These are phyloP conservation scores for Populus trichocarpa DNA, from an alignment of 441 rosid species.

Conservation along the genomic window DNA sequence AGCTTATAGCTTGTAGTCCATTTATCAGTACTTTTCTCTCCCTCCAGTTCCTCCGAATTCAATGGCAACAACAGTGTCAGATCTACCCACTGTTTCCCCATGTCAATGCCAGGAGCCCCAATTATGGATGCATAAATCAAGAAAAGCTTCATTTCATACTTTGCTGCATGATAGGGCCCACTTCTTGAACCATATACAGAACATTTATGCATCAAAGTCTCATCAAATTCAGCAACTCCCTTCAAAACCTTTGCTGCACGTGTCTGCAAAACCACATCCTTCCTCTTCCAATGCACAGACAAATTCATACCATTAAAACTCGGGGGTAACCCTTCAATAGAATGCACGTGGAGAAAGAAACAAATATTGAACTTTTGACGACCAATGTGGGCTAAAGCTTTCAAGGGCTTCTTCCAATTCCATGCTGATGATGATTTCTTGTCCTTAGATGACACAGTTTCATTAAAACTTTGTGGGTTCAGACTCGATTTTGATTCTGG, in stretches of 20 bases:
- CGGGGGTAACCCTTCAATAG: conserved; percentile 63
- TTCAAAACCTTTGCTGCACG: conserved; percentile 42
- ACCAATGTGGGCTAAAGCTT: conserved; percentile 60
- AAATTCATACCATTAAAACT: conserved; percentile 44
- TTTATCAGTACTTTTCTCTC: conserved; percentile 51
- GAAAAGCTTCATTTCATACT: conserved; percentile 60
- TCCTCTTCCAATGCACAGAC: conserved; percentile 69
- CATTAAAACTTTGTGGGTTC: conserved; percentile 18
- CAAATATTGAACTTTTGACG: conserved; percentile 50
- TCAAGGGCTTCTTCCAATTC: conserved; percentile 85
- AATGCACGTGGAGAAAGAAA: conserved; percentile 77
- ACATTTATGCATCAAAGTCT: conserved; percentile 59
- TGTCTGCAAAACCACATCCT: conserved; percentile 54
- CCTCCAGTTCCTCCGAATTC: conserved; percentile 54
- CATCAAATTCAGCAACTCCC: conserved; percentile 65
- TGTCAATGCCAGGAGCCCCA: conserved; percentile 40
- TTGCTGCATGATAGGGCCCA: conserved; percentile 54
- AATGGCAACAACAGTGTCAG: conserved; percentile 71
- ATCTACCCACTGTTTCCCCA: conserved; percentile 80
- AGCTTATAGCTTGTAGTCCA: conserved; percentile 78
- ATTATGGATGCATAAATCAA: conserved; percentile 46
- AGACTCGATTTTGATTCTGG: conserved; percentile 25
- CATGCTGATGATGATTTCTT: conserved; percentile 46
- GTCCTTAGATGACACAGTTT: conserved; percentile 26
- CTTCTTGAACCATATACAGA: conserved; percentile 56